Evolutionary conservation across 345 rosid species (phyloP).

Genomic region (Sonneratia alba): DNA sequence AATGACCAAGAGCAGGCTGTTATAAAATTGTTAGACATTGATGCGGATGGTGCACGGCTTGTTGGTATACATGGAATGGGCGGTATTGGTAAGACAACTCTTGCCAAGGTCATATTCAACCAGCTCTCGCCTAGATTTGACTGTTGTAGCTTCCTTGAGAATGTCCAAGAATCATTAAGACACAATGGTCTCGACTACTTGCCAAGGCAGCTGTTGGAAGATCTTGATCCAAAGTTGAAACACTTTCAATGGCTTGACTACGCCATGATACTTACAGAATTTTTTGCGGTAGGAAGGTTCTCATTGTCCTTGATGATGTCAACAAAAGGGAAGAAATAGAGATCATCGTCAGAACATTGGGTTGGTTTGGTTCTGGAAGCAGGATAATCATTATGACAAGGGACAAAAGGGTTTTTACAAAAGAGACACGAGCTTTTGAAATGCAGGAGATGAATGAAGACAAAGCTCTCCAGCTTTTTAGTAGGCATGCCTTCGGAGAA

Average conservation of each 20-base stretch:
- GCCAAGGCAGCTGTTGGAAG: background rate
- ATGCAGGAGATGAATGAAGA: background rate
- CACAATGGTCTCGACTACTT: background rate
- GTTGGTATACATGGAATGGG: constrained; percentile 1
- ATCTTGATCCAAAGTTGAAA: background rate
- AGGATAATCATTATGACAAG: background rate
- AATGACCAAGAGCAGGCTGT: background rate
- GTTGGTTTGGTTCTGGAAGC: constrained; percentile 2
- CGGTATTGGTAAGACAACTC: constrained; percentile 6
- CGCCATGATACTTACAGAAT: background rate
- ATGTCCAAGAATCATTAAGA: background rate
- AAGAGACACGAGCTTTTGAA: background rate
- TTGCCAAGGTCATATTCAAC: background rate
- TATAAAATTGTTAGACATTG: background rate
- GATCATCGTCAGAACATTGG: background rate
- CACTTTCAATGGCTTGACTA: background rate
- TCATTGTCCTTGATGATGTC: constrained; percentile 4
- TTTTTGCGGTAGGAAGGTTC: background rate
- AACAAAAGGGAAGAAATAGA: background rate
- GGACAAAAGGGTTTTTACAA: background rate
- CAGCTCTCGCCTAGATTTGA: background rate
- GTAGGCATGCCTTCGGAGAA: constrained; percentile 7
- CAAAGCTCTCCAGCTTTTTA: background rate
- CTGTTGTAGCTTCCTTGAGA: background rate
- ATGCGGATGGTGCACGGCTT: background rate